Evolutionary conservation across 148 eudicot species (phyloP).

Genomic region (Nyssa sinensis): DNA sequence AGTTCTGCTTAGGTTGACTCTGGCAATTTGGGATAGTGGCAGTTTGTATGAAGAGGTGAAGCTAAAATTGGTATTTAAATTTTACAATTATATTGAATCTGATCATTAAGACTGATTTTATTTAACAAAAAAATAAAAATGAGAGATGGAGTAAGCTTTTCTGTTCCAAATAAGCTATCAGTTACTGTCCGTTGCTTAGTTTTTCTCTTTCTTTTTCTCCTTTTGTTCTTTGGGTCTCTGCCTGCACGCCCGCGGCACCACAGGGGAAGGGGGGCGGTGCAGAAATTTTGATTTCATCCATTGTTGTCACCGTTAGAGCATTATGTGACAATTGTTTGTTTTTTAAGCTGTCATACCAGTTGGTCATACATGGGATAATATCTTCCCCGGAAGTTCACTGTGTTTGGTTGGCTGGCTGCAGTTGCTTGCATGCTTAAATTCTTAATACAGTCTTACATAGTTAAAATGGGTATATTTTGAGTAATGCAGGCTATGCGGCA

Average conservation of each 20-base stretch:
- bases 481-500: constrained; percentile 64
- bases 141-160: neutral
- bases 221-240: no score
- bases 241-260: no score
- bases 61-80: no score
- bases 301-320: neutral
- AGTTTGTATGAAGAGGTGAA: neutral
- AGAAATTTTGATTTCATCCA: no score
- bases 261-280: no score
- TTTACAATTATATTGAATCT: no score
- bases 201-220: no score
- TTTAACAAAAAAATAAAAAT: no score
- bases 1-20: neutral
- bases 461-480: neutral
- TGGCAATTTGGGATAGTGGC: neutral
- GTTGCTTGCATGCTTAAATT: neutral
- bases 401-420: neutral
- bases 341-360: neutral
- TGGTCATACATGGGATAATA: neutral
- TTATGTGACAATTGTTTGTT: neutral
- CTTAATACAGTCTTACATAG: neutral
- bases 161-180: neutral
- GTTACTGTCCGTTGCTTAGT: no score
- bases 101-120: neutral
- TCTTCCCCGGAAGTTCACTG: neutral